Conservation (phyloP, 2,329 filamentous ascomycete species). For the Verticillium tricorpus region DNA sequence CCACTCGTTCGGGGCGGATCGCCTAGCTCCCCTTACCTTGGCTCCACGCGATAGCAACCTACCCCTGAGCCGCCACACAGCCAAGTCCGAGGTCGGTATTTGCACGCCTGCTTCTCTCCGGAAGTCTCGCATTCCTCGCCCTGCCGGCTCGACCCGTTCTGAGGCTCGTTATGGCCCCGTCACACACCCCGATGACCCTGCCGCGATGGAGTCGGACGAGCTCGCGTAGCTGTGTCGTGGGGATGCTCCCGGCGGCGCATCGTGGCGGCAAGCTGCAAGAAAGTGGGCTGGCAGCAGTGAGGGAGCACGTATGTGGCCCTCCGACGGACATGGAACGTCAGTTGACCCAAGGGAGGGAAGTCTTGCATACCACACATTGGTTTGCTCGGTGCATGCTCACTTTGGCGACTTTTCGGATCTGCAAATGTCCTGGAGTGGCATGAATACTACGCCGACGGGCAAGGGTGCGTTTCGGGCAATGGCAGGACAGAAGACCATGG, state of each 20-base stretch:
- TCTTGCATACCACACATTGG: too few species aligned
- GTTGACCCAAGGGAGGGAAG: too few species aligned
- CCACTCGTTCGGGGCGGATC: slow-evolving; percentile 3
- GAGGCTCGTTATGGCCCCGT: slow-evolving; percentile 19
- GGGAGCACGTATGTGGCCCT: too few species aligned
- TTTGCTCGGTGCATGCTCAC: too few species aligned
- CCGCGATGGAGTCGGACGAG: slow-evolving; percentile 27
- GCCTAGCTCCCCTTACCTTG: slow-evolving; percentile 9
- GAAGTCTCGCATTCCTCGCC: slow-evolving; percentile 16
- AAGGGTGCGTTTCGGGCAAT: too few species aligned
- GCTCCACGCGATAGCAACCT: slow-evolving; percentile 24
- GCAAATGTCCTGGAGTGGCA: too few species aligned
- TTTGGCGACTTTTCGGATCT: too few species aligned
- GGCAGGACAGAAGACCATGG: too few species aligned
- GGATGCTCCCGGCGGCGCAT: too few species aligned
- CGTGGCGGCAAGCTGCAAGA: not conserved
- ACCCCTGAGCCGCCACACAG: slow-evolving; percentile 9
- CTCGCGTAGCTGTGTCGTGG: slow-evolving; percentile 9
- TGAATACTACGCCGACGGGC: too few species aligned
- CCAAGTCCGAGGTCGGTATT: not conserved
- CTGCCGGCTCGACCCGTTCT: slow-evolving; percentile 13
- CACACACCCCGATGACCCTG: slow-evolving; percentile 17
- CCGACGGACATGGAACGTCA: too few species aligned
- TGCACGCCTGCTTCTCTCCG: slow-evolving; percentile 1
- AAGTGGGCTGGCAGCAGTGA: not conserved